Percentiles rank a stretch among this genome's conserved stretches.
These are phyloP conservation scores for Aspergillus tamarii DNA, from an alignment of 2,329 filamentous ascomycete genomes.

Conservation along the genomic window DNA sequence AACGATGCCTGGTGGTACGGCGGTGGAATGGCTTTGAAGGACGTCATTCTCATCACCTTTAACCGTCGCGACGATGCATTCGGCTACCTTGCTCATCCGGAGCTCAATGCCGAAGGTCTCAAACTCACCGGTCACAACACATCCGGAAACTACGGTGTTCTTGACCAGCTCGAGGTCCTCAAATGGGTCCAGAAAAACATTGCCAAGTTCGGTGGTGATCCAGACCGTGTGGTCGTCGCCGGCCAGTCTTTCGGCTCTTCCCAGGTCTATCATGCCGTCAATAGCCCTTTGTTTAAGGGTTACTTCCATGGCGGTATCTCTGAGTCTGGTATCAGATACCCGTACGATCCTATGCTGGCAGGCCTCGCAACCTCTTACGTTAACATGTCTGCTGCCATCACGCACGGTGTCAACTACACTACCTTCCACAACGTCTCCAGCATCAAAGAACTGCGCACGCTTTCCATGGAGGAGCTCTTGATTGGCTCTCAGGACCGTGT, in stretches of 20 bases:
- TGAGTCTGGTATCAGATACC: constrained; percentile 34
- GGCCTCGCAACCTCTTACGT: constrained; percentile 35
- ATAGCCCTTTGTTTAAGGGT: constrained; percentile 33
- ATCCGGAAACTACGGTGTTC: constrained; percentile 43
- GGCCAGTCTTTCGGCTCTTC: constrained; percentile 36
- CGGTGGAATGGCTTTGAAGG: constrained; percentile 33
- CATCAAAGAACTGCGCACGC: constrained; percentile 26
- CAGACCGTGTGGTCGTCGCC: constrained; percentile 50
- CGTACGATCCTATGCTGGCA: constrained; percentile 32
- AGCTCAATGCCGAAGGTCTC: constrained; percentile 29
- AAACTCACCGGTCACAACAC: constrained; percentile 27
- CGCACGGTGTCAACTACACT: constrained; percentile 31
- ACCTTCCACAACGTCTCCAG: constrained; percentile 27
- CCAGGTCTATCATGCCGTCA: constrained; percentile 35
- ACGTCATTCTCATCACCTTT: constrained; percentile 34
- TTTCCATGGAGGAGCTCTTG: constrained; percentile 30
- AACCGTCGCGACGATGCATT: constrained; percentile 33
- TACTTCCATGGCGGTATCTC: constrained; percentile 36
- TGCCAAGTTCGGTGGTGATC: constrained; percentile 56
- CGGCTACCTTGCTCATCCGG: constrained; percentile 30
- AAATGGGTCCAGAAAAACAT: constrained; percentile 60
- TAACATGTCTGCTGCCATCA: constrained; percentile 30
- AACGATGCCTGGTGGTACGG: constrained; percentile 30
- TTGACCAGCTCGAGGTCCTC: constrained; percentile 58
- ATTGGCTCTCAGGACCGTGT: constrained; percentile 30